These are phyloP conservation scores for Talaromyces sp. DNA, from an alignment of 2,329 filamentous ascomycete genomes.

Conservation along the genomic window DNA sequence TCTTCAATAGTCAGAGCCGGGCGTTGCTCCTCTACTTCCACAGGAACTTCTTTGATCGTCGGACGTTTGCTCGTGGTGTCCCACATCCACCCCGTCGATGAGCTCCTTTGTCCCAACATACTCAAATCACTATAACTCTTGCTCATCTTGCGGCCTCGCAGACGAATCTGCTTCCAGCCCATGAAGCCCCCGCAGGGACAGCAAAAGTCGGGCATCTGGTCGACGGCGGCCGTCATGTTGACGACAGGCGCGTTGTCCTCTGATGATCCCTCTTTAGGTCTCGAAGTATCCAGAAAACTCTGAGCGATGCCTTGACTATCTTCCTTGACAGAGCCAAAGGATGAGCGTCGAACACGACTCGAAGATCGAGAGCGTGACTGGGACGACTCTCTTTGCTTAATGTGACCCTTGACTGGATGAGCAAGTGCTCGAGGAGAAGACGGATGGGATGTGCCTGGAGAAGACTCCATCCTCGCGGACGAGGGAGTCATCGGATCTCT, in stretches of 20 bases:
- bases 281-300: slow-evolving; percentile 41
- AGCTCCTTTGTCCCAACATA: slow-evolving; percentile 29
- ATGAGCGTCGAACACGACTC: slow-evolving; percentile 39
- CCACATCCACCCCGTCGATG: slow-evolving; percentile 43
- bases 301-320: slow-evolving; percentile 44
- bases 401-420: background rate
- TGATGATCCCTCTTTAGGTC: slow-evolving; percentile 25
- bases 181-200: slow-evolving; percentile 46
- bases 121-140: slow-evolving; percentile 45
- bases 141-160: slow-evolving; percentile 43
- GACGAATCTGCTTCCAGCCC: slow-evolving; percentile 45
- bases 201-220: slow-evolving; percentile 43
- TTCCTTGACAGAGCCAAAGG: slow-evolving; percentile 45
- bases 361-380: slow-evolving; percentile 28
- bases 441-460: background rate
- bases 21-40: slow-evolving; percentile 24
- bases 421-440: background rate
- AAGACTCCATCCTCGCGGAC: background rate
- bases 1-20: slow-evolving; percentile 58
- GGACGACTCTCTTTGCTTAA: slow-evolving; percentile 8
- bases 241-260: background rate
- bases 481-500: slow-evolving; percentile 1
- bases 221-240: slow-evolving; percentile 21
- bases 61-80: slow-evolving; percentile 30
- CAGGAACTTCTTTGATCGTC: slow-evolving; percentile 24